These are phyloP conservation scores for Penicillium coffeae DNA, from an alignment of 495 filamentous ascomycete genomes.

Conservation along the genomic window DNA sequence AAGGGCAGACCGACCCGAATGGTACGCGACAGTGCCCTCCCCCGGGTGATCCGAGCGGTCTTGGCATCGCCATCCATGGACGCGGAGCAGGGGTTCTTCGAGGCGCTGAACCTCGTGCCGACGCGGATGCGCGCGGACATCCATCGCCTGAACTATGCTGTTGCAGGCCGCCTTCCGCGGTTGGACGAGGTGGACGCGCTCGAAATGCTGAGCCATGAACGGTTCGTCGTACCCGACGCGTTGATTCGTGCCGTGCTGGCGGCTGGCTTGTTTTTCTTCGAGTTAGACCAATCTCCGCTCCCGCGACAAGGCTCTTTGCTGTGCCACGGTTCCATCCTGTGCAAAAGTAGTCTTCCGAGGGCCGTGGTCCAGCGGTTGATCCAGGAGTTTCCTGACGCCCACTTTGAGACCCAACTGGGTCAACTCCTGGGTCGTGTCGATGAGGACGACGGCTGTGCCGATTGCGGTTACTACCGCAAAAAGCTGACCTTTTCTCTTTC, in stretches of 20 bases:
- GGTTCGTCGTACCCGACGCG: conserved; percentile 13
- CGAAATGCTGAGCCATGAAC: conserved; percentile 2
- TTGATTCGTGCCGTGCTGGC: conserved; percentile 14
- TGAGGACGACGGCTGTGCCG: conserved; percentile 12
- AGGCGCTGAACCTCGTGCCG: conserved; percentile 19
- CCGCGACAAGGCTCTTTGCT: conserved; percentile 12
- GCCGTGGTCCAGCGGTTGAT: conserved; percentile 11
- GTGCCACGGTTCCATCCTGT: conserved; percentile 5
- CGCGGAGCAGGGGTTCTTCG: conserved; percentile 16
- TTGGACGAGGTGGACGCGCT: conserved; percentile 19
- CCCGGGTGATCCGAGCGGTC: conserved; percentile 11
- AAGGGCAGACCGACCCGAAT: background rate
- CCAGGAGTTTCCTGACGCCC: conserved; percentile 8
- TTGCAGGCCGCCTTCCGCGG: conserved; percentile 9
- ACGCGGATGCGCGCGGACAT: conserved; percentile 9
- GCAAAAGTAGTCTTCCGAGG: conserved; percentile 6
- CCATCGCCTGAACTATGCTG: conserved; percentile 12
- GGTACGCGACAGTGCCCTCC: conserved; percentile 7
- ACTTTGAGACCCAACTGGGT: conserved; percentile 7
- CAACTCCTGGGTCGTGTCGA: conserved; percentile 8
- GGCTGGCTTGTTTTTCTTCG: conserved; percentile 21
- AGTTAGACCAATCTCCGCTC: conserved; percentile 14
- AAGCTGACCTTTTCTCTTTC: conserved; percentile 10
- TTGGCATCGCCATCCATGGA: conserved; percentile 21
- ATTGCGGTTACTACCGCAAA: conserved; percentile 20